Base-by-base conservation (phyloP, 169 alveolate species). In the Amoebophrya sp. region DNA sequence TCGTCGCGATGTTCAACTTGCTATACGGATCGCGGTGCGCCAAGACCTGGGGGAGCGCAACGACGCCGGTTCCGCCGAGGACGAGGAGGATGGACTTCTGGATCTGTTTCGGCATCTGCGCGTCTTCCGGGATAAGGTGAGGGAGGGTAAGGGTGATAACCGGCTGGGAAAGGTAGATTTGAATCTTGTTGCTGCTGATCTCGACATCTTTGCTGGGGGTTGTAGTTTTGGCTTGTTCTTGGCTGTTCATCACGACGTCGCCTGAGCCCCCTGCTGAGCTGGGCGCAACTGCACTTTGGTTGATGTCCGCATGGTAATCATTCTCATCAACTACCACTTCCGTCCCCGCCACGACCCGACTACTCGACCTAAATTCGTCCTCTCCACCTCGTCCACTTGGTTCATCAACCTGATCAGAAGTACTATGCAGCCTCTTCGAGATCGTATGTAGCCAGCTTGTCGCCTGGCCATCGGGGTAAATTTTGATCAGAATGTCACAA, bases 11-110 rank as follows among this genome's bases (percentile, higher is more conserved):
- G 89, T 89, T 53, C 39, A 39, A 0, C 89, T 90, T 32, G 39
- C 40, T 23, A 29, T 55, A 12, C 7, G 92, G 88, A 40, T 77
- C 83, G 40, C 40, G 40, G 41, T 35, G 41, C 3, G 39, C 40
- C 40, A 83, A 38, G 35, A 77, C 54, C 90, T 91, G 93, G 0
- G 77, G 54, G 29, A 39, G 77, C 23, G 77, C 93, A 29, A 91
- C 93, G 25, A 91, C 40, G 55, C 93, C 93, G 25, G 93, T 91
- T 38, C 93, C 93, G 0, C 90, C 93, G n/a, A 91, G 93, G 39
- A 91, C n/a, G 0, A 91, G 90, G 12, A 91, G 90, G 14, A 25
- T 29, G 83, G 90, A 77, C 32, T 39, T 77, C 0, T 90, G 93
- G 29, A 54, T 23, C 41, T 7, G 14, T 33, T 32, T 77, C 0